Evolutionary conservation across 1,284 basidiomycete species (phyloP).

Genomic region (Sporisorium exsertum): DNA sequence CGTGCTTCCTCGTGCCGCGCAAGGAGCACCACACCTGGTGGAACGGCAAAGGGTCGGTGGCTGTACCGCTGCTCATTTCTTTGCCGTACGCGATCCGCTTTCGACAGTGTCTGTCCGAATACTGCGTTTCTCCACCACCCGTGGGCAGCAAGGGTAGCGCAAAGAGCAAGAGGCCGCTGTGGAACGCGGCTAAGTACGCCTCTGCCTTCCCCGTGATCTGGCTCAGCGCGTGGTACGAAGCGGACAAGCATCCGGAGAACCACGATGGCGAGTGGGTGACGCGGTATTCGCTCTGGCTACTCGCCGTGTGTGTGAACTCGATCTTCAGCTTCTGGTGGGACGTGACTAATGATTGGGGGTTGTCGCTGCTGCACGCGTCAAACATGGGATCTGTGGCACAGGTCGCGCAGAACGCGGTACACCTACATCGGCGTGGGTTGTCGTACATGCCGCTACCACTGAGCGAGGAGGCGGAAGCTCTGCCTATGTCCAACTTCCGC

Average conservation of each 20-base stretch:
- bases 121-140: constrained; percentile 67
- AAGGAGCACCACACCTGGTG: constrained; percentile 64
- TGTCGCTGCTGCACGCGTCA: constrained; percentile 76
- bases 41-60: constrained; percentile 65
- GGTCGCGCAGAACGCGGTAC: constrained; percentile 24
- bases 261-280: constrained; percentile 23
- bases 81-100: constrained; percentile 91
- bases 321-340: constrained; percentile 99
- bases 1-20: constrained; percentile 78
- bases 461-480: constrained; percentile 18
- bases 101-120: constrained; percentile 92
- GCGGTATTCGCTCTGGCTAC: constrained; percentile 72
- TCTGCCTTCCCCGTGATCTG: constrained; percentile 98
- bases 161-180: constrained; percentile 74
- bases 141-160: constrained; percentile 66
- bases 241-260: constrained; percentile 26
- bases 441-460: constrained; percentile 28
- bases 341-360: constrained; percentile 96
- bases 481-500: constrained; percentile 22
- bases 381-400: constrained; percentile 33
- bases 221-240: constrained; percentile 58
- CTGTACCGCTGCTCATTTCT: constrained; percentile 86
- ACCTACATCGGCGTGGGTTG: constrained; percentile 36
- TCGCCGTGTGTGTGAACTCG: constrained; percentile 87
- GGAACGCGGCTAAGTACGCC: constrained; percentile 95